Conservation (phyloP, 805 yeast genomes). For the Kodamaea fukazawae region DNA sequence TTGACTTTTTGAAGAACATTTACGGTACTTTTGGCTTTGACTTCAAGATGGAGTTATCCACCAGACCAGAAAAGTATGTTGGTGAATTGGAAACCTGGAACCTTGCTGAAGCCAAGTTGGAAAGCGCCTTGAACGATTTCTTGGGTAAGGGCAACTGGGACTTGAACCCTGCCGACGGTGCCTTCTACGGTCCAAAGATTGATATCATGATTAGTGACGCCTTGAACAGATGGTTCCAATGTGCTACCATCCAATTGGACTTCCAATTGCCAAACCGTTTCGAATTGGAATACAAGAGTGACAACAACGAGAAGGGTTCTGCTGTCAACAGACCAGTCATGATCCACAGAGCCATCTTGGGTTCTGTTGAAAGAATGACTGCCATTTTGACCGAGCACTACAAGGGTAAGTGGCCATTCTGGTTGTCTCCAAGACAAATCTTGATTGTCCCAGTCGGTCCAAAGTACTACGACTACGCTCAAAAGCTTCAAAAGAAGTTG, state of each 20-base stretch:
- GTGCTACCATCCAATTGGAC: constrained; percentile 98
- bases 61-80: constrained; percentile 94
- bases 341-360: constrained; percentile 98
- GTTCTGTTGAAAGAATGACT: constrained; percentile 98
- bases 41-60: constrained; percentile 94
- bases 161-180: constrained; percentile 96
- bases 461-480: constrained; percentile 87
- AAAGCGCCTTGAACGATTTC: constrained; percentile 76
- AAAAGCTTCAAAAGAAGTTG: constrained; percentile 65
- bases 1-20: constrained; percentile 79
- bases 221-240: constrained; percentile 94
- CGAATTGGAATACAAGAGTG: constrained; percentile 79
- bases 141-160: constrained; percentile 84
- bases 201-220: constrained; percentile 96
- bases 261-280: constrained; percentile 97
- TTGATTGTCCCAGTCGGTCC: constrained; percentile 96
- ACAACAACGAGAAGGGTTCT: constrained; percentile 51
- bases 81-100: constrained; percentile 96
- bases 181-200: constrained; percentile 92
- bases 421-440: constrained; percentile 99
- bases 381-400: constrained; percentile 97
- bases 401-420: constrained; percentile 99
- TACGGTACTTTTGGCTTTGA: constrained; percentile 94
- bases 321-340: constrained; percentile 86
- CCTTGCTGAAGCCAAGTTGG: constrained; percentile 81